Conservation (phyloP, 2,329 filamentous ascomycete species). For the Colletotrichum falcatum region DNA sequence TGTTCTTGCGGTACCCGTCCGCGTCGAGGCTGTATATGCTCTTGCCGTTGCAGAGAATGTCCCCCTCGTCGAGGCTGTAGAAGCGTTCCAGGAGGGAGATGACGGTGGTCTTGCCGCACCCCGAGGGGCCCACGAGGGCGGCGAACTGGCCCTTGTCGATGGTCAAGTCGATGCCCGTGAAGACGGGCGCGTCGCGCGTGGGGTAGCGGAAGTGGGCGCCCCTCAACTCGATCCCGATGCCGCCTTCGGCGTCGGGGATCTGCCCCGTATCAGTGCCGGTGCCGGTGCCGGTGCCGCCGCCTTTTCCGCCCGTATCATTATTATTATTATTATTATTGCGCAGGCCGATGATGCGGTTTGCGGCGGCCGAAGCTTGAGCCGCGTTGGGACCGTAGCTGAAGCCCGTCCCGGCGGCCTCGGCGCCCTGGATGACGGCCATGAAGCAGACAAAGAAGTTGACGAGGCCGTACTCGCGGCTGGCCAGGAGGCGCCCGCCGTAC, state of each 20-base stretch:
- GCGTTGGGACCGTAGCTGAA: constrained; percentile 76
- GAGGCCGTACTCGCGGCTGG: constrained; percentile 59
- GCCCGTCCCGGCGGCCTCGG: constrained; percentile 74
- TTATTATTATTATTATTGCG: too few species aligned
- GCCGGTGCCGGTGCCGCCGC: constrained; percentile 41
- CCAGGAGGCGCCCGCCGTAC: constrained; percentile 73
- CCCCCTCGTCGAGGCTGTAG: constrained; percentile 75
- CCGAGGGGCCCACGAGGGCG: constrained; percentile 76
- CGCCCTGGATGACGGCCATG: constrained; percentile 75
- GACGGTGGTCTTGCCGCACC: constrained; percentile 79
- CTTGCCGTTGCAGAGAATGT: constrained; percentile 72
- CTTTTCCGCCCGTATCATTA: constrained; percentile 55
- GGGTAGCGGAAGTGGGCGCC: constrained; percentile 72
- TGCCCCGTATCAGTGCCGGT: constrained; percentile 42
- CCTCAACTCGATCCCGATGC: constrained; percentile 67
- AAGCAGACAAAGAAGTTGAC: constrained; percentile 68
- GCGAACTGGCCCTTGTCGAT: constrained; percentile 77
- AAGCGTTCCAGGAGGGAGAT: constrained; percentile 76
- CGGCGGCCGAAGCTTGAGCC: constrained; percentile 68
- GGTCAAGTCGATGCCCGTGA: constrained; percentile 70
- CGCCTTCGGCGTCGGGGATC: constrained; percentile 60
- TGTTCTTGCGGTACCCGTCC: constrained; percentile 70
- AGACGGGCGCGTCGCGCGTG: constrained; percentile 66
- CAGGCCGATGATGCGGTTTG: constrained; percentile 70
- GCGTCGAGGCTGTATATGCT: constrained; percentile 71